Base-by-base conservation (phyloP, 352 stramenopile genomes). In the Phytophthora hybrid region DNA sequence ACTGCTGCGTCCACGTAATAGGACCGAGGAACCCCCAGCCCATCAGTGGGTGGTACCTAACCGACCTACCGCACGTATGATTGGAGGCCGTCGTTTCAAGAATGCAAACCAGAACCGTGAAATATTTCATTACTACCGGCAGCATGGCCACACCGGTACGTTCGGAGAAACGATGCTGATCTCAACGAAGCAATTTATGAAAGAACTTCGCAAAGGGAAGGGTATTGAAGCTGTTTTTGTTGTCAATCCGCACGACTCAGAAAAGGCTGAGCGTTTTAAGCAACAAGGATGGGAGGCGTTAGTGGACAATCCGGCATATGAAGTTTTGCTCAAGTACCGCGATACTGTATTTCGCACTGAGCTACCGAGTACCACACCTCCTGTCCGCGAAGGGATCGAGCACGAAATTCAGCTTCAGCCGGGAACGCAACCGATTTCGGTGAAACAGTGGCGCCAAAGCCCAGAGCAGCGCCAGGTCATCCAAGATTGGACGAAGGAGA, bases 221-320 rank as follows among this genome's bases (percentile, higher is more conserved):
- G 34, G 34, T 52, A 39, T 59, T 41, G 32, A 51, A 18, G 53
- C 5, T 39, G 59, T 66, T 5, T 44, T 66, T 52, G 39, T 66
- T 8, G 19, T 58, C 5, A 66, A 66, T 37, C 46, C 16, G 2
- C 47, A 59, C 21, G 59, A 66, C 31, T 59, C 19, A 6, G 47
- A 59, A 21, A 66, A 66, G 29, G 23, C 44, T 53, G 32, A 41
- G 16, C 39, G 59, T 29, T 66, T 66, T n/a, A 66, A 66, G 29
- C 16, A 49, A 16, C 49, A 66, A 66, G 49, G 49, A 59, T 66
- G 59, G n/a, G 26, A 57, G 5, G 41, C 59, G 5, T 9, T 56
- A 18, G 21, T 31, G 29, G 29, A 65, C 11, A 66, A 66, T 37
- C 19, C 46, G 53, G 47, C 23, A 19, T 58, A 51, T 37, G 59